Percentiles rank a stretch among this genome's conserved stretches.
Conservation (phyloP, 768 basidiomycete species). For the Mycena sanguinolenta region DNA sequence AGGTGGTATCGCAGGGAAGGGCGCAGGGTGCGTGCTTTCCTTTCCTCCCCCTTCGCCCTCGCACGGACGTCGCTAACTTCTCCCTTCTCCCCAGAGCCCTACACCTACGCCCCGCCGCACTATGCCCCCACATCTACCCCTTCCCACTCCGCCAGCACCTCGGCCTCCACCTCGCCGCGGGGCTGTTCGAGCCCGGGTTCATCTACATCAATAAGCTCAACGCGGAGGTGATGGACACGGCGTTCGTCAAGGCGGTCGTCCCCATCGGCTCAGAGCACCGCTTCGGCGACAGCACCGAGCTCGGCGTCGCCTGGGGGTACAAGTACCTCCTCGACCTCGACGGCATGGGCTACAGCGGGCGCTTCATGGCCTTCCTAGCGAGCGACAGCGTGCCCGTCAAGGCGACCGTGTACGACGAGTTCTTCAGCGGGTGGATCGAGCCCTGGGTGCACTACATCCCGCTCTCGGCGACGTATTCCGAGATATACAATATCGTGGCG, state of each 20-base stretch:
- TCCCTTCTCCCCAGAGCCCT: constrained; percentile 55
- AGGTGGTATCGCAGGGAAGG: neutral
- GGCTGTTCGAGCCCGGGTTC: neutral
- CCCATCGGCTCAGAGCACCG: constrained; percentile 75
- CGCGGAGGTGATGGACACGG: constrained; percentile 83
- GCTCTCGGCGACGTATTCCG: constrained; percentile 85
- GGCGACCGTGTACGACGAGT: constrained; percentile 92
- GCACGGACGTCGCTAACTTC: constrained; percentile 56
- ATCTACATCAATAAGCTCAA: constrained; percentile 72
- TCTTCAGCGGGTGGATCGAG: constrained; percentile 91
- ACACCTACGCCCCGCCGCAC: neutral
- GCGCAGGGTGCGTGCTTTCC: neutral
- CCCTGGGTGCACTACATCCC: constrained; percentile 99
- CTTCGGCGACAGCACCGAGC: constrained; percentile 80
- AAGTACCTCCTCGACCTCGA: constrained; percentile 95
- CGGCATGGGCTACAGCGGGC: constrained; percentile 94
- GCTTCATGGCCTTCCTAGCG: constrained; percentile 87
- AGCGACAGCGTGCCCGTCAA: constrained; percentile 94
- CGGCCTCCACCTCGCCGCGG: neutral
- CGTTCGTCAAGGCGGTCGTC: constrained; percentile 85
- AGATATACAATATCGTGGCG: constrained; percentile 94
- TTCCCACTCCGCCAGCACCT: no score
- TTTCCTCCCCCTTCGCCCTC: no score
- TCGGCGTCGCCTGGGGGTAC: constrained; percentile 91
- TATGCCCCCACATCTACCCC: neutral